phyloP scores from a whole-genome alignment of 78 protist species.

The Protostelium mycophagum region DNA sequence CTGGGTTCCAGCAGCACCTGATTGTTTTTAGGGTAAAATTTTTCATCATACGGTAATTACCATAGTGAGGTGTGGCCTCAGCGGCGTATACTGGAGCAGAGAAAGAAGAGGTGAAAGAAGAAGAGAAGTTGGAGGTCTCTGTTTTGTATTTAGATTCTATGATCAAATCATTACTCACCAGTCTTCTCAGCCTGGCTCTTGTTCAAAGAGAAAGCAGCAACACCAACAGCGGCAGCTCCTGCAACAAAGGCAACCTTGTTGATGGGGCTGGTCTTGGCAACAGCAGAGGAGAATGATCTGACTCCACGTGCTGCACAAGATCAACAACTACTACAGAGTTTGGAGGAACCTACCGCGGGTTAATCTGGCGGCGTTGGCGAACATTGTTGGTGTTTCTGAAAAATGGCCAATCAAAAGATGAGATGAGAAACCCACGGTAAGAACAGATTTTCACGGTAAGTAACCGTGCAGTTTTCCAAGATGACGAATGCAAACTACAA shows the following conservation, averaged over 20 bases:
- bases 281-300: background rate
- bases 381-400: background rate
- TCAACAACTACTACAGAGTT: background rate
- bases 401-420: too few species aligned
- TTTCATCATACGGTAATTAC: background rate
- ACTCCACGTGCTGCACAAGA: background rate
- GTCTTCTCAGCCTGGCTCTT: too few species aligned
- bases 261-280: background rate
- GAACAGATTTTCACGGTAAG: too few species aligned
- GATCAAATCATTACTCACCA: background rate
- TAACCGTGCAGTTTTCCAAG: too few species aligned
- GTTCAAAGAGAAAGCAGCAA: too few species aligned
- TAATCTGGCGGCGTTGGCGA: background rate
- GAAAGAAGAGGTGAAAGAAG: background rate
- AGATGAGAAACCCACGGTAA: too few species aligned
- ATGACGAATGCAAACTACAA: too few species aligned
- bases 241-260: background rate
- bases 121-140: background rate
- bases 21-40: background rate
- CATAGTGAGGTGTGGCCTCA: background rate
- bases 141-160: background rate
- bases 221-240: background rate
- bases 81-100: background rate
- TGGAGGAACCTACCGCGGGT: background rate
- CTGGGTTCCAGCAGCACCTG: conserved; percentile 2